Base-by-base conservation (phyloP, 305 asterid genomes). In the Fraxinus floribunda region DNA sequence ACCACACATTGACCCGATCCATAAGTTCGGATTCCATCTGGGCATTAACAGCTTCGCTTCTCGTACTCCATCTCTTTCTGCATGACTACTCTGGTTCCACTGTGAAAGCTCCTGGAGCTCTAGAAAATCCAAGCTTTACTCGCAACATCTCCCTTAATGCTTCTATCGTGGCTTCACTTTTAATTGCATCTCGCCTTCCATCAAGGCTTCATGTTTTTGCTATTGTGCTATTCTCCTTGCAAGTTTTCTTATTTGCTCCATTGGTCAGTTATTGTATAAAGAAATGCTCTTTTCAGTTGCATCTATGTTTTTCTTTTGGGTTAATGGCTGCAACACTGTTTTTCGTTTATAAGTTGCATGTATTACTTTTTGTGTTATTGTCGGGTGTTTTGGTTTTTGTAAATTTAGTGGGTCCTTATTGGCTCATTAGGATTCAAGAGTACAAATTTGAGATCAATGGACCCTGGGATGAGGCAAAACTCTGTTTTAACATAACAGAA, bases 391-490 rank as follows among this genome's bases (percentile, higher is more conserved):
- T 95, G 86, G 87, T 86, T 60, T 92, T 94, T 62, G 93, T 94
- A 26, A 95, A 93, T 89, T 75, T 94, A 82, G 91, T 92, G 16
- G 93, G 99, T 85, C 99, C 98, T 6, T 93, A 93, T 85, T 95
- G 98, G 97, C 87, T 95, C 83, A 93, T 92, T 82, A 92, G 96
- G 84, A 91, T 95, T 88, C 98, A 94, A 81, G 93, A 90, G 89
- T 94, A 92, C 89, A 95, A 93, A 84, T 93, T 95, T 81, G 98
- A 94, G 95, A 95, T 95, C 73, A 94, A 94, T 89, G 98, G 99
- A 34, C 99, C 97, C 0, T 95, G 97, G 99, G 99, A 94, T 80
- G 97, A 95, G 92, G 98, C 99, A 55, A 94, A 91, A 88, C 97
- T 95, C 70, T 95, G 97, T 81, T 94, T 95, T 75, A 87, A 93